A percentile compares a stretch with the other conserved stretches of the same genome.
phyloP scores from a whole-genome alignment of 2,329 filamentous ascomycete species.

The Verticillium dahliae region DNA sequence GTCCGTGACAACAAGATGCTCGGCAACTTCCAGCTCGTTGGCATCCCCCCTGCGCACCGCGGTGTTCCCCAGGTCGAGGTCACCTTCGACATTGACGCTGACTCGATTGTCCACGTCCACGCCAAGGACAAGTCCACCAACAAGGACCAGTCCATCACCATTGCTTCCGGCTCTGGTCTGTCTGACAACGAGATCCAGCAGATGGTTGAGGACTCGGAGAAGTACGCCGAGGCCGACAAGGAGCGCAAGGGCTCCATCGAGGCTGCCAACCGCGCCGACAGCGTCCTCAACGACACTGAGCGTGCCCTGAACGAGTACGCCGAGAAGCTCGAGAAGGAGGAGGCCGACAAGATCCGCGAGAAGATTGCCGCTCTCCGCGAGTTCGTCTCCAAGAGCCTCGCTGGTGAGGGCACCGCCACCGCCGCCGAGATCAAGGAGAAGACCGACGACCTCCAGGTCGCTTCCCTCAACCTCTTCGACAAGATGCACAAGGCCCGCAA shows the following conservation, averaged over 20 bases:
- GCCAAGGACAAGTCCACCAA: constrained; percentile 99
- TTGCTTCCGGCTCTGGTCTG: constrained; percentile 94
- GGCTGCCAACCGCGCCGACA: constrained; percentile 94
- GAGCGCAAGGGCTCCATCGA: constrained; percentile 94
- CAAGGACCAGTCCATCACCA: constrained; percentile 99
- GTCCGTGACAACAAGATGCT: constrained; percentile 98
- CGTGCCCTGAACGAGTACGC: constrained; percentile 96
- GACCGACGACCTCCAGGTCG: constrained; percentile 95
- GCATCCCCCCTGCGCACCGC: constrained; percentile 91
- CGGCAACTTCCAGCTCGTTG: constrained; percentile 98
- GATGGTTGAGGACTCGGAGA: constrained; percentile 98
- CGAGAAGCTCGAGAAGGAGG: constrained; percentile 93
- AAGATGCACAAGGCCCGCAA: constrained; percentile 98
- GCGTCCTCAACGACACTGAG: constrained; percentile 94
- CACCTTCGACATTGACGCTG: constrained; percentile 97
- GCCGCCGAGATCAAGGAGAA: constrained; percentile 96
- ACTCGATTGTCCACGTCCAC: constrained; percentile 95
- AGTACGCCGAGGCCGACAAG: constrained; percentile 91
- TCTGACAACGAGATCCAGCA: constrained; percentile 90
- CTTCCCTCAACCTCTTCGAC: constrained; percentile 94
- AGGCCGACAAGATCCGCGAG: constrained; percentile 88
- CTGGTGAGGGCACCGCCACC: constrained; percentile 79
- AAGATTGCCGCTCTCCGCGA: constrained; percentile 84
- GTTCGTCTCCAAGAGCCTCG: constrained; percentile 89
- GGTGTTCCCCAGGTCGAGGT: constrained; percentile 96